Conservation (phyloP, 2,329 filamentous ascomycete genomes). For the Gremmenia infestans region DNA sequence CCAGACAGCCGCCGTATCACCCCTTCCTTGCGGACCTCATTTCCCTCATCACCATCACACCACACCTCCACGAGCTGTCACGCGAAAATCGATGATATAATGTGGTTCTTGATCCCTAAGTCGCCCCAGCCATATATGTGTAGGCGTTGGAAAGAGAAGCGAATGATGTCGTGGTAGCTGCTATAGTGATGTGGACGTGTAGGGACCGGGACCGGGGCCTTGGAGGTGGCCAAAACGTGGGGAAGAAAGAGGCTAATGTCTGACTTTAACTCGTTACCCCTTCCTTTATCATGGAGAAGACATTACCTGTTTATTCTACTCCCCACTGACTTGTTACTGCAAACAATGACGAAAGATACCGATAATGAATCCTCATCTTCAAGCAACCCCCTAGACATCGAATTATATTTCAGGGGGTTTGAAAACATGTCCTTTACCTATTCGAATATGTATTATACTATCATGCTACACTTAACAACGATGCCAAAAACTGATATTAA, state of each 20-base stretch:
- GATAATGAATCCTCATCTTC: not conserved
- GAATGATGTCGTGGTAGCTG: conserved; percentile 40
- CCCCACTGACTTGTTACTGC: not conserved
- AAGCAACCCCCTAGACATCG: no score
- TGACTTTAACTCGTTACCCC: not conserved
- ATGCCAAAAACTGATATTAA: no score
- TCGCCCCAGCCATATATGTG: conserved; percentile 43
- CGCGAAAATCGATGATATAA: no score
- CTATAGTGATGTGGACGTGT: conserved; percentile 33
- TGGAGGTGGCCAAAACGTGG: conserved; percentile 29
- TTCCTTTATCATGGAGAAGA: not conserved
- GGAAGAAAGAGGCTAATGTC: conserved; percentile 3
- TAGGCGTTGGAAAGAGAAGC: conserved; percentile 43
- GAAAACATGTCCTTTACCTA: no score
- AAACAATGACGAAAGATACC: not conserved
- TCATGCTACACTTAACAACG: no score
- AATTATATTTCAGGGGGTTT: no score
- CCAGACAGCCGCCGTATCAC: conserved; percentile 53
- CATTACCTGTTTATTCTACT: not conserved
- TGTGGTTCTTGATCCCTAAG: conserved; percentile 43
- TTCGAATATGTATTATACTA: no score
- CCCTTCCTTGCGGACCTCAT: conserved; percentile 41
- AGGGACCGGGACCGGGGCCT: conserved; percentile 41
- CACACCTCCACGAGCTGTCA: conserved; percentile 56
- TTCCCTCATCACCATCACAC: conserved; percentile 42